Evolutionary conservation across 2,329 filamentous ascomycete genomes (phyloP).

Genomic region (Ophiostoma australiae): DNA sequence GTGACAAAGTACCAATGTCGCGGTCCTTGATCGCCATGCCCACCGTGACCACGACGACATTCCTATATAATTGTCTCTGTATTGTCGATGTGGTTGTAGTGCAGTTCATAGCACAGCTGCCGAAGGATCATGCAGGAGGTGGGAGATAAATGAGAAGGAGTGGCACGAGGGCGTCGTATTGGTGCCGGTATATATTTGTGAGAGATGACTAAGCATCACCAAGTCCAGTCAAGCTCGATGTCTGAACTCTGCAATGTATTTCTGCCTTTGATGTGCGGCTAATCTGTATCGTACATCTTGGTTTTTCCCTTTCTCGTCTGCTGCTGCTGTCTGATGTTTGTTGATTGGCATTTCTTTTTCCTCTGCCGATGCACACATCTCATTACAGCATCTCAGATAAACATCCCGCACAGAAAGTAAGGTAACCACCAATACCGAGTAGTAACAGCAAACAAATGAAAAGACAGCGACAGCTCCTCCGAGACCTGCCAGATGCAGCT

Average conservation of each 20-base stretch:
- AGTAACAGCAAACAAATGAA: neutral
- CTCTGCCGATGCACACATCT: neutral
- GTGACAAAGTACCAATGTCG: neutral
- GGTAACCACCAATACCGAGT: too few species aligned
- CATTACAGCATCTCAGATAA: neutral
- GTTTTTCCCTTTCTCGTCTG: neutral
- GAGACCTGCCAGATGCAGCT: neutral
- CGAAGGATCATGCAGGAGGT: neutral
- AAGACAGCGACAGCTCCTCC: neutral
- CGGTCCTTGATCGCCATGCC: neutral
- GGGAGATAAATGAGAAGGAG: neutral
- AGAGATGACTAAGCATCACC: neutral
- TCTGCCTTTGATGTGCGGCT: too few species aligned
- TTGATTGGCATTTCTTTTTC: neutral
- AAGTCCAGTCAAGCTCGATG: neutral
- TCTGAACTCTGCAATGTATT: too few species aligned
- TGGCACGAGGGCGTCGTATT: neutral
- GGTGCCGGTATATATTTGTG: neutral
- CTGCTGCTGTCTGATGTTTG: neutral
- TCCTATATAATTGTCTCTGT: neutral
- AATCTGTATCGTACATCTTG: too few species aligned
- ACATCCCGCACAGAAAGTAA: neutral
- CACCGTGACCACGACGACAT: neutral
- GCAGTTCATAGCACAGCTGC: neutral
- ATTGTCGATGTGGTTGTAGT: neutral